Evolutionary conservation across 257 asterid species (phyloP).

Genomic region (Capsicum rhomboideum): DNA sequence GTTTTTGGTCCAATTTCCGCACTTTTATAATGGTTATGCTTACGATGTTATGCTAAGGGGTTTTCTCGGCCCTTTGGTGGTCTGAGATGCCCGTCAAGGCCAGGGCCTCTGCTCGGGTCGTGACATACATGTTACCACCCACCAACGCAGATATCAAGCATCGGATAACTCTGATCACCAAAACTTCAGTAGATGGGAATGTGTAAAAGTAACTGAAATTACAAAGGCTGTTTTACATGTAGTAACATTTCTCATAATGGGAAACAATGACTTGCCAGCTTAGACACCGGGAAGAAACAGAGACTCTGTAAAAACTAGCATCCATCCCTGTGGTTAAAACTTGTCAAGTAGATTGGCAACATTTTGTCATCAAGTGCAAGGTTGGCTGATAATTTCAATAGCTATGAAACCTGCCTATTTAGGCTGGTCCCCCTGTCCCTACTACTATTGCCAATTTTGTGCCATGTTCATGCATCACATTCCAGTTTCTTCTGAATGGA

Average conservation of each 20-base stretch:
- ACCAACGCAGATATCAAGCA: background rate
- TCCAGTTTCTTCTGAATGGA: background rate
- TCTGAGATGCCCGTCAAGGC: too few species aligned
- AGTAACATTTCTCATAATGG: background rate
- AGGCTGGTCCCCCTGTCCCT: conserved; percentile 2
- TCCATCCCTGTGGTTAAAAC: background rate
- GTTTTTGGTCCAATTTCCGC: too few species aligned
- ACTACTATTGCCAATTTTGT: background rate
- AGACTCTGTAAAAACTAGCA: background rate
- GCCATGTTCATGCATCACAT: background rate
- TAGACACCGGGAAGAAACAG: background rate
- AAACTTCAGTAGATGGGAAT: background rate
- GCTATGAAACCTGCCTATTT: background rate
- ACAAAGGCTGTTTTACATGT: background rate
- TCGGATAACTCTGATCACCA: background rate
- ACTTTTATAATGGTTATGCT: too few species aligned
- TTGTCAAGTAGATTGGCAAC: background rate
- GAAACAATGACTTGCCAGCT: background rate
- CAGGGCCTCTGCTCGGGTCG: too few species aligned
- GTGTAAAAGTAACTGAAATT: background rate
- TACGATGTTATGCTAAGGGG: too few species aligned
- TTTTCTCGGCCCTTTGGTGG: too few species aligned
- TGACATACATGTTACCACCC: background rate
- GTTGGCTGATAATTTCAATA: background rate
- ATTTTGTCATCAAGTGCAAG: background rate